A percentile compares a stretch with the other conserved stretches of the same genome.
These are phyloP conservation scores for Scheffersomyces titani DNA, from an alignment of 1,139 yeast species.

Conservation along the genomic window DNA sequence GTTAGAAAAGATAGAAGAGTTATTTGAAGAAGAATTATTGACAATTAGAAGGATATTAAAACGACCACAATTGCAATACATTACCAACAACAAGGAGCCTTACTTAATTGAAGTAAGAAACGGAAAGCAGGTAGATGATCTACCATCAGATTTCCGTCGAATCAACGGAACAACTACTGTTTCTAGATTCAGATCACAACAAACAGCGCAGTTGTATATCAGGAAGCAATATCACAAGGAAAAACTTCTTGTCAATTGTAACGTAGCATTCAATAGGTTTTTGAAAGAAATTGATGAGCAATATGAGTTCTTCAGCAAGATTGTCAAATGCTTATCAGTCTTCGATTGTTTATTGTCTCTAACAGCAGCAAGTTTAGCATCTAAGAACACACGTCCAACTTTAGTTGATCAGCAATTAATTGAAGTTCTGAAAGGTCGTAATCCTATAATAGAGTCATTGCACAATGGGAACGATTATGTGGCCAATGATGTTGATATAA, in stretches of 20 bases:
- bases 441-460: conserved; percentile 74
- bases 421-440: conserved; percentile 60
- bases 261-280: conserved; percentile 58
- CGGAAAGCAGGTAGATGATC: conserved; percentile 47
- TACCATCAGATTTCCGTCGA: conserved; percentile 78
- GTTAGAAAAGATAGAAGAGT: conserved; percentile 44
- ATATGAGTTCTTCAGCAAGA: conserved; percentile 50
- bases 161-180: conserved; percentile 71
- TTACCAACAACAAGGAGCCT: conserved; percentile 61
- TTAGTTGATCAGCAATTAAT: conserved; percentile 55
- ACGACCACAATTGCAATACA: conserved; percentile 59
- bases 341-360: conserved; percentile 79
- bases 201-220: conserved; percentile 50
- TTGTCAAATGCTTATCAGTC: conserved; percentile 55
- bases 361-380: conserved; percentile 56
- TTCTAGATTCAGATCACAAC: conserved; percentile 72
- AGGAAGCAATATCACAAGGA: conserved; percentile 65
- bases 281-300: conserved; percentile 43
- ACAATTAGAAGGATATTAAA: conserved; percentile 46
- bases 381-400: conserved; percentile 52
- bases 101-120: conserved; percentile 75
- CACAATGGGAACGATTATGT: conserved; percentile 51
- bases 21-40: conserved; percentile 53
- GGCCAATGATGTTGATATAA: conserved; percentile 65
- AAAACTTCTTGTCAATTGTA: conserved; percentile 52